Base-by-base conservation (phyloP, 306 rosid genomes). In the Aeschynomene evenia region DNA sequence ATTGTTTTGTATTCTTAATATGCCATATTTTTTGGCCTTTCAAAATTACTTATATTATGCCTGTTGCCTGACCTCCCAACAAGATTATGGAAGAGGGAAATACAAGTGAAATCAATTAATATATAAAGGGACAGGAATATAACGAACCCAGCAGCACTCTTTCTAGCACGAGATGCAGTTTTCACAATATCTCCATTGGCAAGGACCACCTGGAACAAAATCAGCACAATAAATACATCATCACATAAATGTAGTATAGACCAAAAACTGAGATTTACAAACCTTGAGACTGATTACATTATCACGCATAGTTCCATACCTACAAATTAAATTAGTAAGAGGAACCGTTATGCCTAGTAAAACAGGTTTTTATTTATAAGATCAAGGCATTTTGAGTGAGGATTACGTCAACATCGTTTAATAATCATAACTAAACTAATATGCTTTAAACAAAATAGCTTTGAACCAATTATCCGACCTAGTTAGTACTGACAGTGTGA, bases 241-340 rank as follows among this genome's bases (percentile, higher is more conserved):
- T 34, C 54, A 50, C 61, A 67, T 59, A 54, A 50, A 53, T 60
- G 54, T 46, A 63, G 46, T 31, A 49, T 48, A 50, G 46, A 66
- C 75, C 55, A 58, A 46, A 43, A 56, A 18, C 53, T 68, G 57
- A 37, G 21, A 68, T 40, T 29, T 34, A 52, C 93, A 77, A 68
- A 90, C 96, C 91, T 87, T 90, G 68, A 94, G 90, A 78, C 77
- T 84, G 80, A 90, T 87, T 84, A 88, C 98, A 70, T 94, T 94
- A 66, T 90, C 98, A 48, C 98, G 96, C 98, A 94, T 94, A 60
- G 98, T 94, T 76, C 98, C 97, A 61, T 90, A 94, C 90, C 98
- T 94, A 77, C 86, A 85, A 49, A 81, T 77, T 77, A 85, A 49
- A 81, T 77, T 77, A 83, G 79, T 62, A 85, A 58, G 31, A 83